A percentile compares a stretch with the other conserved stretches of the same genome.
phyloP scores from a whole-genome alignment of 352 stramenopile genomes.

The Pythium diclinum region DNA sequence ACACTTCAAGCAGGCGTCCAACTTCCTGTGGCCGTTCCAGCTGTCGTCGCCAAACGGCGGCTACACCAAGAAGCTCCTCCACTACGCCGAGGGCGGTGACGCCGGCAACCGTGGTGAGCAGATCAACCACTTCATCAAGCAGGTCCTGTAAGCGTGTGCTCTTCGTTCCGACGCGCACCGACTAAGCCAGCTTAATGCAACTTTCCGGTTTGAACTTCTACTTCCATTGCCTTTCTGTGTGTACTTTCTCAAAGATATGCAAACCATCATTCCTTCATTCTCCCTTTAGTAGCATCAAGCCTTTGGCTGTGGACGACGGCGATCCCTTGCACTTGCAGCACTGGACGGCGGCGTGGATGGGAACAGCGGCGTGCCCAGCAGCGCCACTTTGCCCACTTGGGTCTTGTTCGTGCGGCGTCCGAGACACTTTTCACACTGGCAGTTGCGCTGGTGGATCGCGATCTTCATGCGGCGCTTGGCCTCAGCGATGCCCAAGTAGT shows the following conservation, averaged over 20 bases:
- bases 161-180: background rate
- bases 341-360: conserved; percentile 41
- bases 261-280: background rate
- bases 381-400: background rate
- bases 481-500: conserved; percentile 82
- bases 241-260: background rate
- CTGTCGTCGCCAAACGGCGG: conserved; percentile 95
- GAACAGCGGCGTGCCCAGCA: conserved; percentile 30
- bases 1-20: conserved; percentile 98
- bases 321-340: conserved; percentile 24
- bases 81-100: conserved; percentile 93
- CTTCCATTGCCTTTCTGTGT: background rate
- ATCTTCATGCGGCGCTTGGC: conserved; percentile 84
- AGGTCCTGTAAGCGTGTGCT: conserved; percentile 84
- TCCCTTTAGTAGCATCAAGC: background rate
- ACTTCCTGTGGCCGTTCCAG: conserved; percentile 99
- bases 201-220: conserved; percentile 24
- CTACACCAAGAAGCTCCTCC: conserved; percentile 93
- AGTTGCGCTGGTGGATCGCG: conserved; percentile 80
- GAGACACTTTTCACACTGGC: conserved; percentile 74
- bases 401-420: conserved; percentile 44
- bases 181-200: conserved; percentile 15
- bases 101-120: conserved; percentile 89
- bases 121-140: conserved; percentile 95
- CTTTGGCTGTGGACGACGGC: conserved; percentile 35